Conservation (phyloP, 225 moss, liverwort and hornwort genomes). For the Sphagnum contortum region DNA sequence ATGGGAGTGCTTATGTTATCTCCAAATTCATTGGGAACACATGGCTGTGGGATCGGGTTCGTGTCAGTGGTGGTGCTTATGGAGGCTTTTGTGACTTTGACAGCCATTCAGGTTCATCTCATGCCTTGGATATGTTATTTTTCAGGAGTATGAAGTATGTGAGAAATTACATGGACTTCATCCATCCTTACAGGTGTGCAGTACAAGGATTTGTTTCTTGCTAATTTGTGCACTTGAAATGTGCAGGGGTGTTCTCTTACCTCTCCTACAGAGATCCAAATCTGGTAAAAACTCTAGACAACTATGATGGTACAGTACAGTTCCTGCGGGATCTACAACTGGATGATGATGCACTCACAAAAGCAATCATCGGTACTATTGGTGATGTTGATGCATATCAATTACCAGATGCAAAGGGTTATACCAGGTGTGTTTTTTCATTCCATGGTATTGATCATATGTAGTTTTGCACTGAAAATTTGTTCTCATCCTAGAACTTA, state of each 20-base stretch:
- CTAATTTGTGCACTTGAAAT: not conserved
- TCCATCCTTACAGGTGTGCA: too few relatives aligned
- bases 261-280: slow-evolving; percentile 95
- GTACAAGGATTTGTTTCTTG: not conserved
- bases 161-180: too few relatives aligned
- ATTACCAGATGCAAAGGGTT: slow-evolving; percentile 97
- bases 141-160: not conserved
- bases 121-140: not conserved
- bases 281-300: slow-evolving; percentile 80
- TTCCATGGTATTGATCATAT: not conserved
- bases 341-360: slow-evolving; percentile 85
- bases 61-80: slow-evolving; percentile 99
- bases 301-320: slow-evolving; percentile 89
- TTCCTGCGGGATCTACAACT: slow-evolving; percentile 74
- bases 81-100: slow-evolving; percentile 99
- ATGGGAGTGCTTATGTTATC: slow-evolving; percentile 91
- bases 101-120: slow-evolving; percentile 70
- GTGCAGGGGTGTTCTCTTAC: slow-evolving; percentile 84
- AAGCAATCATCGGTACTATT: slow-evolving; percentile 96
- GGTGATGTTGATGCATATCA: slow-evolving; percentile 99
- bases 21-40: slow-evolving; percentile 91
- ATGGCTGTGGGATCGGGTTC: slow-evolving; percentile 99
- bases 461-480: too few relatives aligned
- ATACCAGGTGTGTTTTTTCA: slow-evolving; percentile 55
- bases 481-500: too few relatives aligned